Conservation (phyloP, 2,329 filamentous ascomycete species). For the Coniochaeta sp. region DNA sequence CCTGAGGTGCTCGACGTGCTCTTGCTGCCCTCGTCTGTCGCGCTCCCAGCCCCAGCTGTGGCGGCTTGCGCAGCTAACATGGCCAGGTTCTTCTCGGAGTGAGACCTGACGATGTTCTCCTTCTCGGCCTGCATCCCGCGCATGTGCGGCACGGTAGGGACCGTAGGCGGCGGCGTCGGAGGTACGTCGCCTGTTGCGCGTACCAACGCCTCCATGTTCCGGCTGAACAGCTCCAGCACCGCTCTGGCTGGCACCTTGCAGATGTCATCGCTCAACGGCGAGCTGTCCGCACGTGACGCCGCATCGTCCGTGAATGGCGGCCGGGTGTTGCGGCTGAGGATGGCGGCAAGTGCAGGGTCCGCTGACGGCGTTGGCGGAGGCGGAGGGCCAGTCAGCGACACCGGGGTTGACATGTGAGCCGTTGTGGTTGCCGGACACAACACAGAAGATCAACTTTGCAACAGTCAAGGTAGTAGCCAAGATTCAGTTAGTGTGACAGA, state of each 20-base stretch:
- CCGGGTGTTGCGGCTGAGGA: slow-evolving; percentile 4
- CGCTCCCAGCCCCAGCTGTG: slow-evolving; percentile 9
- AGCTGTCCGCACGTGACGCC: slow-evolving; percentile 18
- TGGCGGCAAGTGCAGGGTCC: slow-evolving; percentile 23
- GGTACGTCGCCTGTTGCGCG: slow-evolving; percentile 70
- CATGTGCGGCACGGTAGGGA: slow-evolving; percentile 58
- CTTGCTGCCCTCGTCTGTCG: slow-evolving; percentile 21
- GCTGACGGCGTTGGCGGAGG: slow-evolving; percentile 28
- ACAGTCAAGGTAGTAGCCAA: too few relatives aligned
- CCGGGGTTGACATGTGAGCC: not conserved
- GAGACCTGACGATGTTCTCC: slow-evolving; percentile 49
- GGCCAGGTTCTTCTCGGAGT: slow-evolving; percentile 47
- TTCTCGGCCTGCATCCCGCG: slow-evolving; percentile 56
- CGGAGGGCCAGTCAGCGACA: slow-evolving; percentile 14
- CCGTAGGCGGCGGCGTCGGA: slow-evolving; percentile 65
- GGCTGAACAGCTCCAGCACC: slow-evolving; percentile 73
- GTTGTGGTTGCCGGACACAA: not conserved
- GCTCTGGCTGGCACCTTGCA: slow-evolving; percentile 65
- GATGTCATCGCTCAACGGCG: slow-evolving; percentile 51
- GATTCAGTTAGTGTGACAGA: not conserved
- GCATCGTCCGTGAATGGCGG: slow-evolving; percentile 7
- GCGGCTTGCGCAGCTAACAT: slow-evolving; percentile 19
- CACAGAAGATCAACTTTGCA: too few relatives aligned
- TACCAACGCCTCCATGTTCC: slow-evolving; percentile 63
- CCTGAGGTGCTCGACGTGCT: not conserved